Evolutionary conservation across 169 alveolate species (phyloP).

Genomic region (Eimeria acervulina): DNA sequence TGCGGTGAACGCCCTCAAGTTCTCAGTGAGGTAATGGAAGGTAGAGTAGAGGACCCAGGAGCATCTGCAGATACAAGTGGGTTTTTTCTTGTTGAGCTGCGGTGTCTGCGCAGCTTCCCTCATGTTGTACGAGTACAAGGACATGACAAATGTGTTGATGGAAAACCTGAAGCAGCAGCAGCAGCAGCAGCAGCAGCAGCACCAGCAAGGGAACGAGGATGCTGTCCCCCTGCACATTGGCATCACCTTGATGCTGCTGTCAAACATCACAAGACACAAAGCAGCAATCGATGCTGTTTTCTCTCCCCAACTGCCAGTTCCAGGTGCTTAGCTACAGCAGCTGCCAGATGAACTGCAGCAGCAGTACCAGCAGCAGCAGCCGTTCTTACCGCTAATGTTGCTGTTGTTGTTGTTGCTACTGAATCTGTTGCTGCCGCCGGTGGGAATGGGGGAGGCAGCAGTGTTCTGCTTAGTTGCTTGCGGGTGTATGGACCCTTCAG

Average conservation of each 20-base stretch:
- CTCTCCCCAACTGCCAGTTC: conserved; percentile 37
- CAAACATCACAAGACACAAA: conserved; percentile 27
- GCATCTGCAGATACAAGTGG: neutral
- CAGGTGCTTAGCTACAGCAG: conserved; percentile 18
- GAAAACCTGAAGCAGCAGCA: neutral
- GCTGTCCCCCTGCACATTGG: conserved; percentile 57
- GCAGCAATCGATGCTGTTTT: conserved; percentile 11
- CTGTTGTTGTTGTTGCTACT: neutral
- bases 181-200: conserved; percentile 44
- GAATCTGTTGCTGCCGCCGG: neutral
- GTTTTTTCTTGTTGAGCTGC: neutral
- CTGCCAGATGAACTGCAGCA: neutral
- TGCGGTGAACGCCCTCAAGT: too few relatives aligned
- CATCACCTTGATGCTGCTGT: conserved; percentile 38
- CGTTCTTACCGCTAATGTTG: neutral
- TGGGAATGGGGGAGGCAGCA: neutral
- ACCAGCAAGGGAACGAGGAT: neutral
- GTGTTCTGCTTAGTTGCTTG: neutral
- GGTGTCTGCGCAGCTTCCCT: conserved; percentile 40
- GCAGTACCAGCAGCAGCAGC: conserved; percentile 12
- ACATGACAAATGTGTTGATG: conserved; percentile 38
- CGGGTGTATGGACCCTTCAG: neutral
- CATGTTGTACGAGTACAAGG: conserved; percentile 58
- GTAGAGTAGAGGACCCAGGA: neutral
- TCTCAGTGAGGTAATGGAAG: too few relatives aligned